Evolutionary conservation across 108 stramenopile species (phyloP), one percentile per base, ranked within the genome.

Genomic region (Pseudonitzschia multiseries): DNA sequence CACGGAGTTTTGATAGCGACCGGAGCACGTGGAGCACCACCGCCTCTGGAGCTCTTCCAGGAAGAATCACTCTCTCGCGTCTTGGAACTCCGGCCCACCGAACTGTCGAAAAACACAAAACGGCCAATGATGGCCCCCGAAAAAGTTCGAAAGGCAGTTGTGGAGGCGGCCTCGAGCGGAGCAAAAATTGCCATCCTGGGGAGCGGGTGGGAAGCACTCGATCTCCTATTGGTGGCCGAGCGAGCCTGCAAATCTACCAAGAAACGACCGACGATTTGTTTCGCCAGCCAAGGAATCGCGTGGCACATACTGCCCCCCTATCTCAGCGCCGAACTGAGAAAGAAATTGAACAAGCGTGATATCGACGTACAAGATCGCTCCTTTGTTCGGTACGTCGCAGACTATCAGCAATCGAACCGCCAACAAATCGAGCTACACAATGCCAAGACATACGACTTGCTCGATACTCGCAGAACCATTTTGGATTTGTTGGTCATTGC

Each of bases 151-250:
- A 48, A 68, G 15, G 52, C 63, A 2, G 60, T 74, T 1, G 51
- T 76, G 5, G 59, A 90, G 78, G 81, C 86, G 53, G 77, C 86
- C 26, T 60, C 80, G 18, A 77, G 81, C 46, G 89, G 91, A 26
- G 84, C 78, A 33, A 84, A 72, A 24, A 71, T 95, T 17, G 87
- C 84, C 26, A 69, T 95, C 27, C 69, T 95, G 75, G 93, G 93
- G 3, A 88, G 86, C 71, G 90, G 91, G 15, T 89, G 86, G 75
- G 93, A 95, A 56, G 91, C 93, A 17, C 57, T 95, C 29, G 93
- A 92, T 70, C 65, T 95, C 76, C 83, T 81, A 28, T 65, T 82
- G n/a, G 64, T 76, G 29, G 77, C 76, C 14, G 83, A 86, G 24
- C 57, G 67, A 21, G 54, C 56, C 10, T 70, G 71, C 60, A 79